Evolutionary conservation across 164 flowering plant genomes (phyloP).

Genomic region (Amborella trichopoda): DNA sequence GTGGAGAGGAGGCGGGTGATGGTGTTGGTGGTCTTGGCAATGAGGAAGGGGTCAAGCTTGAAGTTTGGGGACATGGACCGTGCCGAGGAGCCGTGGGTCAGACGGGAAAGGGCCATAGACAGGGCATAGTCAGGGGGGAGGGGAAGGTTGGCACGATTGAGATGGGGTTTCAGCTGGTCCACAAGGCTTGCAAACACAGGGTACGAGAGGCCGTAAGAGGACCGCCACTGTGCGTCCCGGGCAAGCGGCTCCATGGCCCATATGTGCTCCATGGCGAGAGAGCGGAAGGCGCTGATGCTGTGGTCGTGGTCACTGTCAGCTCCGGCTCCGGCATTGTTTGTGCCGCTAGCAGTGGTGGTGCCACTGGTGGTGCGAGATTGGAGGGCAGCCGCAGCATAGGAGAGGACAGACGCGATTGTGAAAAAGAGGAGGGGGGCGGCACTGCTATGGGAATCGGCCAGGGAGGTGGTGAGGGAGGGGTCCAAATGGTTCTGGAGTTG

Average conservation of each 20-base stretch:
- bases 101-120: slow-evolving; percentile 90
- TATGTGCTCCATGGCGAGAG: slow-evolving; percentile 69
- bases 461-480: slow-evolving; percentile 46
- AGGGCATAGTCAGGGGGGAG: slow-evolving; percentile 87
- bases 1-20: slow-evolving; percentile 80
- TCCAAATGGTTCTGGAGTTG: slow-evolving; percentile 85
- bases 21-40: slow-evolving; percentile 90
- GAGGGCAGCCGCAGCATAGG: slow-evolving; percentile 47
- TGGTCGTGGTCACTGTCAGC: slow-evolving; percentile 17
- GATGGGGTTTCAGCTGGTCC: slow-evolving; percentile 73
- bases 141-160: slow-evolving; percentile 34
- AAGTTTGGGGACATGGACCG: slow-evolving; percentile 48
- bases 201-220: slow-evolving; percentile 80
- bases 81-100: slow-evolving; percentile 52
- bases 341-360: slow-evolving; percentile 9
- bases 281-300: slow-evolving; percentile 70
- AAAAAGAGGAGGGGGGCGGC: slow-evolving; percentile 21
- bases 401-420: slow-evolving; percentile 18
- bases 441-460: slow-evolving; percentile 29
- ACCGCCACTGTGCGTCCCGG: slow-evolving; percentile 84
- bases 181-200: slow-evolving; percentile 85
- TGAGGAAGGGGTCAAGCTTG: slow-evolving; percentile 64
- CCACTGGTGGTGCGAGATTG: slow-evolving; percentile 19
- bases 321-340: slow-evolving; percentile 6
- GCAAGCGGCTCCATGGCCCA: slow-evolving; percentile 76